These are phyloP conservation scores for Camellia japonica DNA, from an alignment of 148 eudicot genomes.

Conservation along the genomic window DNA sequence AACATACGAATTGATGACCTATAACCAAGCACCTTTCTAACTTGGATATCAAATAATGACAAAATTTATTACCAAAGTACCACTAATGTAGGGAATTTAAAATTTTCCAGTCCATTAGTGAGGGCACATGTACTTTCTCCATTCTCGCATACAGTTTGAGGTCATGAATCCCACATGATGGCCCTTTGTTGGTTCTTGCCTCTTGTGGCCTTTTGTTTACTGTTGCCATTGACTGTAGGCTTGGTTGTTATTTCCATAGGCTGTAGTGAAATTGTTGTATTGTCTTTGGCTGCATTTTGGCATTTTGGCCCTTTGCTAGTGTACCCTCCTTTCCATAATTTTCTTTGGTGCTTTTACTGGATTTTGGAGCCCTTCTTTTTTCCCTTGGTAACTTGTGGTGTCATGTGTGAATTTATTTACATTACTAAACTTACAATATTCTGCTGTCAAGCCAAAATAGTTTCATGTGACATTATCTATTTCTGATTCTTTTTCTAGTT, in stretches of 20 bases:
- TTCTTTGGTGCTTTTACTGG: neutral
- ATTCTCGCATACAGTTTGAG: neutral
- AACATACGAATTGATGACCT: neutral
- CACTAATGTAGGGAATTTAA: neutral
- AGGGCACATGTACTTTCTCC: neutral
- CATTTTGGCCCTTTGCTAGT: neutral
- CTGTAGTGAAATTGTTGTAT: neutral
- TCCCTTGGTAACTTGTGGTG: neutral
- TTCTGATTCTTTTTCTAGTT: conserved; percentile 11
- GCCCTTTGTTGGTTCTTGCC: conserved; percentile 2
- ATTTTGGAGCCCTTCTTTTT: neutral
- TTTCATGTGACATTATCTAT: neutral
- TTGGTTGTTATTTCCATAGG: neutral
- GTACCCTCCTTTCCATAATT: neutral
- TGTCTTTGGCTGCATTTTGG: neutral
- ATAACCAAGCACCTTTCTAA: neutral
- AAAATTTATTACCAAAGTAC: neutral
- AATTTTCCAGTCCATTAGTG: neutral
- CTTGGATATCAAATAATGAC: neutral
- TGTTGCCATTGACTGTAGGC: neutral
- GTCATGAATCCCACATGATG: neutral
- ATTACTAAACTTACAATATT: neutral
- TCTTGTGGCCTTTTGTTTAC: conserved; percentile 1
- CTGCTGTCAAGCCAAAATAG: neutral
- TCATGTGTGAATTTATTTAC: neutral